Evolutionary conservation across 805 yeast genomes (phyloP), one percentile per base, ranked within the genome.

Genomic region (Yarrowia sp.): DNA sequence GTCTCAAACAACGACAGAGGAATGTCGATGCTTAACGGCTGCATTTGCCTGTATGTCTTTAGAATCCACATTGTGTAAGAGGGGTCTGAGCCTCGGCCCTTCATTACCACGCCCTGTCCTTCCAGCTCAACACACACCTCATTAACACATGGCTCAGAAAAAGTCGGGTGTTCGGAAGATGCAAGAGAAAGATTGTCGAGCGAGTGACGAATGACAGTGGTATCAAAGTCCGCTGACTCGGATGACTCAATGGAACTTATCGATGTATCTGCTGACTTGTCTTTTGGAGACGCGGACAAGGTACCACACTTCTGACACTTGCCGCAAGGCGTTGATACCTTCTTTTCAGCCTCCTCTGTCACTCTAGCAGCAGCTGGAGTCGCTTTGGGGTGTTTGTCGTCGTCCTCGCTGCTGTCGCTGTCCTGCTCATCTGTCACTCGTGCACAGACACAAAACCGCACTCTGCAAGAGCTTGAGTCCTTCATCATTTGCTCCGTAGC

Each of bases 31-130:
- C 85, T 85, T 26, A 87, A 76, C 3, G 82, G 80, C 63, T 85
- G 83, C 3, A 88, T 77, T 40, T 86, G 87, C 3, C 80, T 77
- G 74, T 86, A 88, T 2, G 96, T 96, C 70, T 89, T 87, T 6
- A 95, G 81, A 4, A 93, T 85, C 98, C 98, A 93, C 89, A 95
- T 89, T 1, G 97, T 86, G 74, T 91, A 96, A 0, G 88, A 80
- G 0, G 93, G 92, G 38, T 81, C 72, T 16, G 81, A 79, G 0
- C 85, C 80, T 2, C 80, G 74, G 71, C 87, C 89, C 68, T 85
- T 88, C 9, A 95, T 87, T 21, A 93, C 74, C 10, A 95, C 87
- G 2, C 99, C 99, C 72, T 93, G 98, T 0, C 97, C 98, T 74
- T 93, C 98, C 41, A 92, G 77, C 68, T 90, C 93, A 1, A 75